phyloP scores from a whole-genome alignment of 2,329 filamentous ascomycete genomes.

The Zymoseptoria passerinii region DNA sequence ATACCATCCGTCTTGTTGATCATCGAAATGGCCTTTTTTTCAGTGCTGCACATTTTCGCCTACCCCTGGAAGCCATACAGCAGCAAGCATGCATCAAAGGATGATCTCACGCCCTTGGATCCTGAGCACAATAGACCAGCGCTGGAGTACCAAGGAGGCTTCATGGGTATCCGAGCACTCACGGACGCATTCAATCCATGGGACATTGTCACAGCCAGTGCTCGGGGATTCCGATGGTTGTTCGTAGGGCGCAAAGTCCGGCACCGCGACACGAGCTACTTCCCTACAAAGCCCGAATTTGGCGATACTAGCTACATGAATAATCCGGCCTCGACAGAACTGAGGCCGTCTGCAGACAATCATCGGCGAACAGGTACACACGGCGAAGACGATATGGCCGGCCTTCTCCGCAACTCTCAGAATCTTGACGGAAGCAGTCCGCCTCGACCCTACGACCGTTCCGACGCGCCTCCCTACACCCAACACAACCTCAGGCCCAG shows the following conservation, averaged over 20 bases:
- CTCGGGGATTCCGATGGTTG: conserved; percentile 70
- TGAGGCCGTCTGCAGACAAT: conserved; percentile 1
- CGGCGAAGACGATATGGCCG: conserved; percentile 23
- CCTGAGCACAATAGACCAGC: background rate
- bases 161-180: conserved; percentile 56
- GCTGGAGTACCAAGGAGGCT: conserved; percentile 52
- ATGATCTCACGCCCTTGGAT: conserved; percentile 15
- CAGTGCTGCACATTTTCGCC: conserved; percentile 70
- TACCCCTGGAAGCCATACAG: conserved; percentile 70
- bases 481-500: background rate
- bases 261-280: conserved; percentile 36
- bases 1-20: conserved; percentile 71
- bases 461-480: conserved; percentile 1
- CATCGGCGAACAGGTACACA: conserved; percentile 8
- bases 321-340: conserved; percentile 20
- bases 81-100: conserved; percentile 25
- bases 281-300: conserved; percentile 14
- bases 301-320: conserved; percentile 15
- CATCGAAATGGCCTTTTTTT: conserved; percentile 77
- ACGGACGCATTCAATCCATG: conserved; percentile 68
- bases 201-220: conserved; percentile 74
- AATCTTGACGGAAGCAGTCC: conserved; percentile 9
- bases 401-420: conserved; percentile 19
- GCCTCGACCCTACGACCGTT: conserved; percentile 8
- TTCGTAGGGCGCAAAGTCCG: conserved; percentile 62